Base-by-base conservation (phyloP, 192 early-diverging fungal species). In the Umbelopsis ramanniana region DNA sequence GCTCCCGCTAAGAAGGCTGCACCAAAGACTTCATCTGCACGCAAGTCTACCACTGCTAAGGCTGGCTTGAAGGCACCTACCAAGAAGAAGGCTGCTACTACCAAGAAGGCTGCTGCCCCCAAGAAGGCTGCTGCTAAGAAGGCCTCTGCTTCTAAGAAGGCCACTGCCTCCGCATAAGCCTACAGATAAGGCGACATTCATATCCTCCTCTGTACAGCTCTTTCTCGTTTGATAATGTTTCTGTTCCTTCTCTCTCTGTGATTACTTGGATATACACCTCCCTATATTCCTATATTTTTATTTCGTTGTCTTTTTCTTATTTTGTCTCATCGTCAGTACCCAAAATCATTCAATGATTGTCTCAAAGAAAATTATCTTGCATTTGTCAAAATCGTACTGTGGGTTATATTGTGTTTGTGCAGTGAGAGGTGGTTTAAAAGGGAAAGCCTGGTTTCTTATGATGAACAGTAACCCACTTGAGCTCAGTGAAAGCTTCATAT, bases 401-500 rank as follows among this genome's bases (percentile, higher is more conserved):
- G 29, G 29, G 29, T 29, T 29, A 29, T 29, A 29, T 29, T 29
- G 29, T 29, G 29, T 1, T 29, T 2, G 29, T 29, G 29, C 4
- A 40, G 38, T 6, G 8, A 9, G 35, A 60, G 26, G 17, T 35
- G 37, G n/a, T 26, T 63, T 63, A 63, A 14, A 63, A 63, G 10
- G 57, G 57, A 26, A 63, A 63, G 26, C 15, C 57, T 7, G 57
- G 57, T 63, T 63, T 63, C 26, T 63, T 29, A 29, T 63, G 57
- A 37, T 63, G 57, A 12, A 63, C 57, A 19, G 57, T 63, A 29
- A 63, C 33, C 57, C 57, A 63, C 48, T 78, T 77, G 6, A 54
- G 74, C 71, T 89, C 85, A 37, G 82, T 85, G 71, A 84, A 87
- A 68, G 88, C 85, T 53, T 88, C 84, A 4, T 82, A 66, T 54